Percentiles rank a stretch among this genome's conserved stretches.
Conservation (phyloP, 352 stramenopile species). For the Phytophthora sp. region DNA sequence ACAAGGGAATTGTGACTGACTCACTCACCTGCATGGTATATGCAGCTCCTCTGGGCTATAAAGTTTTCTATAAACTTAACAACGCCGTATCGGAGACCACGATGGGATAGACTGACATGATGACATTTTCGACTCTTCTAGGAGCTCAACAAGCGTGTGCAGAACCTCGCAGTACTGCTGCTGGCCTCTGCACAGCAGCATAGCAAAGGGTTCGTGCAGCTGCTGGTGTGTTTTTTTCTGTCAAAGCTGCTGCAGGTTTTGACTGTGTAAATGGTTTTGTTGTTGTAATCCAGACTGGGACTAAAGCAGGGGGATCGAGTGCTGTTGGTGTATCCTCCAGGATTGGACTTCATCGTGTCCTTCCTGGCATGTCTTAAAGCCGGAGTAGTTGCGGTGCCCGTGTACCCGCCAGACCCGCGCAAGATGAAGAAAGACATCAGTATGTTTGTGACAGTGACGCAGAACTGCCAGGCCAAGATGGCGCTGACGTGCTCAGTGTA, state of each 20-base stretch:
- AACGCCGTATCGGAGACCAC: conserved; percentile 4
- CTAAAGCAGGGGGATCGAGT: conserved; percentile 80
- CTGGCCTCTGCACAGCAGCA: conserved; percentile 55
- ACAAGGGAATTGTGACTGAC: conserved; percentile 58
- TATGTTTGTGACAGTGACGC: conserved; percentile 95
- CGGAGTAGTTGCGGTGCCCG: conserved; percentile 94
- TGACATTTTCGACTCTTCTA: conserved; percentile 22
- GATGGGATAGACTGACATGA: conserved; percentile 13
- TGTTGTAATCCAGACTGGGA: conserved; percentile 46
- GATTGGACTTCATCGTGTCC: conserved; percentile 97
- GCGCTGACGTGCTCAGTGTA: conserved; percentile 95
- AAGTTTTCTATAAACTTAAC: not conserved
- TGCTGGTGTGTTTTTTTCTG: not conserved
- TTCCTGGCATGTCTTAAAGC: conserved; percentile 97
- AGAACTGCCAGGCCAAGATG: conserved; percentile 90
- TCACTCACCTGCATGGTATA: conserved; percentile 70
- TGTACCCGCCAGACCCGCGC: conserved; percentile 91
- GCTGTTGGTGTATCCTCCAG: conserved; percentile 97
- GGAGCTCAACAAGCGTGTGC: conserved; percentile 71
- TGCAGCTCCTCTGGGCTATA: not conserved
- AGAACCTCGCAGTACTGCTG: conserved; percentile 76
- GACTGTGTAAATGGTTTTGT: conserved; percentile 9
- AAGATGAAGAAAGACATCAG: conserved; percentile 95
- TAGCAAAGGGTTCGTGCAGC: conserved; percentile 59
- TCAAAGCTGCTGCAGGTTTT: not conserved